These are phyloP conservation scores for Cladophialophora psammophila DNA, from an alignment of 2,329 filamentous ascomycete species.

Conservation along the genomic window DNA sequence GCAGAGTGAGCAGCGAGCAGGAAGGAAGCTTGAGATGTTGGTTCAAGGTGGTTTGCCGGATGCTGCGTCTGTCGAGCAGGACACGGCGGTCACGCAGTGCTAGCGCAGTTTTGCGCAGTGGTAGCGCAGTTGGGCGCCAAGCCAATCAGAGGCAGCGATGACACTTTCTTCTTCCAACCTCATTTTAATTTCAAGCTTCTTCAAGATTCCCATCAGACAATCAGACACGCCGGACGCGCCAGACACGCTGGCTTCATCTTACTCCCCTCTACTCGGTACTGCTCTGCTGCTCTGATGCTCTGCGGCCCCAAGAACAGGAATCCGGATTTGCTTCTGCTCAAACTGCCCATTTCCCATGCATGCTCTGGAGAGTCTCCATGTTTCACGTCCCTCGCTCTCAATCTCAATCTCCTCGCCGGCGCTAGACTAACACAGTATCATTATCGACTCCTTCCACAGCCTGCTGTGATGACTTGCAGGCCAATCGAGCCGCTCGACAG, in stretches of 20 bases:
- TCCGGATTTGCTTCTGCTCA: slow-evolving; percentile 9
- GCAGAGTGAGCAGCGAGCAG: slow-evolving; percentile 6
- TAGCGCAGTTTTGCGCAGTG: slow-evolving; percentile 28
- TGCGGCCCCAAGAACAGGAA: background rate
- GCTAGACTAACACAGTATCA: slow-evolving; percentile 19
- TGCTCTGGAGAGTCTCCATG: background rate
- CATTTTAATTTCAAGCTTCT: slow-evolving; percentile 31
- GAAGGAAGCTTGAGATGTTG: background rate
- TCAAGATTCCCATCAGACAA: slow-evolving; percentile 12
- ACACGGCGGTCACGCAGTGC: slow-evolving; percentile 17
- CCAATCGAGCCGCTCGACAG: slow-evolving; percentile 24
- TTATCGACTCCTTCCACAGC: slow-evolving; percentile 16
- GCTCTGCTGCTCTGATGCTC: too few relatives aligned
- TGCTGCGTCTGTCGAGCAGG: slow-evolving; percentile 3
- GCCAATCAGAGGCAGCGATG: slow-evolving; percentile 23
- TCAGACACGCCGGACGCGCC: too few relatives aligned
- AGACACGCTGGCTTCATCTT: slow-evolving; percentile 3
- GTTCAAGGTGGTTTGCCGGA: slow-evolving; percentile 24
- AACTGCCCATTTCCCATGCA: slow-evolving; percentile 3
- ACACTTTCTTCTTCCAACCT: slow-evolving; percentile 31
- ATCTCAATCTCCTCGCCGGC: slow-evolving; percentile 24
- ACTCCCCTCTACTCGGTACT: background rate
- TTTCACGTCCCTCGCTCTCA: slow-evolving; percentile 18
- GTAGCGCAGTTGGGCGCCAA: slow-evolving; percentile 19
- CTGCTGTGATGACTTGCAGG: slow-evolving; percentile 11